Evolutionary conservation across 306 rosid genomes (phyloP).

Genomic region (Medicago ruthenica): DNA sequence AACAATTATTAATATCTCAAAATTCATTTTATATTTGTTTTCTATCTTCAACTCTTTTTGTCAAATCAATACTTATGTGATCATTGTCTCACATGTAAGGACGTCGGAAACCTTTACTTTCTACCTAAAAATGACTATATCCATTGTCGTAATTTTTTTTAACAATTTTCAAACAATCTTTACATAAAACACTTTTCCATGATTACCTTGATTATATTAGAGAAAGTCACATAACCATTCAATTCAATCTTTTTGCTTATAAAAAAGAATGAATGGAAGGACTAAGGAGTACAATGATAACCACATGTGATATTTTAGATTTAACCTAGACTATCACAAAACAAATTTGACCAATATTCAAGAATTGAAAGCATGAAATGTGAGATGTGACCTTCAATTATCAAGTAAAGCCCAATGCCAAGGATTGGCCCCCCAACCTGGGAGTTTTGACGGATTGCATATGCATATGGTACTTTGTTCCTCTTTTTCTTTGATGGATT

Average conservation of each 20-base stretch:
- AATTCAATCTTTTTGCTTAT: not conserved
- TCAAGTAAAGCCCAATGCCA: not conserved
- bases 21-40: not conserved
- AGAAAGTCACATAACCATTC: not conserved
- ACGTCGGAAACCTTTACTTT: too few species aligned
- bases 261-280: not conserved
- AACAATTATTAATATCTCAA: too few species aligned
- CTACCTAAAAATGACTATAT: not conserved
- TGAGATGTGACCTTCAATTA: conserved; percentile 4
- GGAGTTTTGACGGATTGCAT: not conserved
- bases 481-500: not conserved
- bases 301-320: not conserved
- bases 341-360: not conserved
- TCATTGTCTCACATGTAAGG: not conserved
- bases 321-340: not conserved
- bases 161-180: too few species aligned
- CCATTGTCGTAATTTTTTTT: too few species aligned
- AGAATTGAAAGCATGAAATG: not conserved
- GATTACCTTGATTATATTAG: not conserved
- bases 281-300: not conserved
- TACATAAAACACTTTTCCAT: not conserved
- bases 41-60: not conserved
- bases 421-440: not conserved
- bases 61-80: not conserved
- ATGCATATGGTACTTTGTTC: conserved; percentile 8